Evolutionary conservation across 192 early-diverging fungal genomes (phyloP).

Genomic region (Backusella psychrophila): DNA sequence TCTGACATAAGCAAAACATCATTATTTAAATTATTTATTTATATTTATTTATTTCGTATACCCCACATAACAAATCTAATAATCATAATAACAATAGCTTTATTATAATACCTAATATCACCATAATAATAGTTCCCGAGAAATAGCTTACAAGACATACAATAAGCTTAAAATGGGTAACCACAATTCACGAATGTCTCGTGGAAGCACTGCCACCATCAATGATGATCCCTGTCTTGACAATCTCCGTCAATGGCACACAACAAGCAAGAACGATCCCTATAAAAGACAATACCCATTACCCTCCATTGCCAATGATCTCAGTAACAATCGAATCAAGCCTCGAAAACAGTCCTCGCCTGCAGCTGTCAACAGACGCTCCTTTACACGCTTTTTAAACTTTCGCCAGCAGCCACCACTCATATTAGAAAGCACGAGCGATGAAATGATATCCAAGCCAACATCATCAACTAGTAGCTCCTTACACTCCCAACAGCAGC

Average conservation of each 20-base stretch:
- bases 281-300: constrained; percentile 27
- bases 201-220: constrained; percentile 8
- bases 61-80: background rate
- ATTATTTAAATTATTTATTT: background rate
- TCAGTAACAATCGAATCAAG: constrained; percentile 16
- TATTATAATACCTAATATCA: background rate
- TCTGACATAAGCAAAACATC: background rate
- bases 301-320: constrained; percentile 8
- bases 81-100: background rate
- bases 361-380: background rate
- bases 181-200: constrained; percentile 20
- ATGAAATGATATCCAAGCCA: background rate
- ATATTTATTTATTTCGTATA: background rate
- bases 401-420: constrained; percentile 11
- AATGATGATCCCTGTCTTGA: constrained; percentile 19
- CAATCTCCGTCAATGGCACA: constrained; percentile 13
- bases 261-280: constrained; percentile 5
- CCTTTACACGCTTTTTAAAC: constrained; percentile 13
- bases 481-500: background rate
- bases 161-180: constrained; percentile 20
- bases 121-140: background rate
- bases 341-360: constrained; percentile 28
- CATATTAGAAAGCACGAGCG: background rate
- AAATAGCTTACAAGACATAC: background rate
- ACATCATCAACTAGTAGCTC: background rate